Base-by-base conservation (phyloP, 805 yeast genomes). In the Ogataea philodendri region DNA sequence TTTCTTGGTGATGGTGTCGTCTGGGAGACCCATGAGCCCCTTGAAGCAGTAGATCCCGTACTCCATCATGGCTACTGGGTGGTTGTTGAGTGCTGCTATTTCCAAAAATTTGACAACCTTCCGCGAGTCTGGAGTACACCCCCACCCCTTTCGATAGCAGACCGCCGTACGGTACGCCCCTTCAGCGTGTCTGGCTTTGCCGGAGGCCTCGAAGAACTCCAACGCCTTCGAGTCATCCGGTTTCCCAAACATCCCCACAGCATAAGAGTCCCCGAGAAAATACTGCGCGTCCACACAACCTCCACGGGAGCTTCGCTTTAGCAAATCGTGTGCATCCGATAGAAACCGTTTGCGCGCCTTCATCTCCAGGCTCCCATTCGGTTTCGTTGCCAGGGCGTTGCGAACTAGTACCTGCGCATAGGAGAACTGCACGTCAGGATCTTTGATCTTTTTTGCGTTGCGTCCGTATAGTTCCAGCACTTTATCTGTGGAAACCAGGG, bases 51-150 rank as follows among this genome's bases (percentile, higher is more conserved):
- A 87, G 26, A 86, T 69, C 4, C 97, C 98, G 45, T 88, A 67
- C 57, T 89, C 85, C 65, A 81, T 84, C 95, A 90, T 87, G 4
- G 97, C 96, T n/a, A 95, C 89, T 0, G 97, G 88, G 59, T 90
- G 98, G 53, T 85, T 87, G 56, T 84, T 82, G 20, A 88, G 73
- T 0, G 97, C 95, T 0, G 97, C 96, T 54, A 79, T 78, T 55
- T 83, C 82, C 40, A 87, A 65, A 56, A 81, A 87, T 48, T 86
- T 94, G 6, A 87, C 66, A 1, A 94, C 88, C 51, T 86, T 82
- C 38, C 94, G 73, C 0, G 95, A 81, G 59, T 93, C 97, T 49
- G 93, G 73, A 14, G 86, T 78, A 4, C 90, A 83, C 4, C 98
- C 98, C 60, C 89, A 67, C 11, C 98, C 98, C 61, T 88, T 94